Evolutionary conservation across 2,329 filamentous ascomycete genomes (phyloP).

Genomic region (Berkeleyomyces rouxiae): DNA sequence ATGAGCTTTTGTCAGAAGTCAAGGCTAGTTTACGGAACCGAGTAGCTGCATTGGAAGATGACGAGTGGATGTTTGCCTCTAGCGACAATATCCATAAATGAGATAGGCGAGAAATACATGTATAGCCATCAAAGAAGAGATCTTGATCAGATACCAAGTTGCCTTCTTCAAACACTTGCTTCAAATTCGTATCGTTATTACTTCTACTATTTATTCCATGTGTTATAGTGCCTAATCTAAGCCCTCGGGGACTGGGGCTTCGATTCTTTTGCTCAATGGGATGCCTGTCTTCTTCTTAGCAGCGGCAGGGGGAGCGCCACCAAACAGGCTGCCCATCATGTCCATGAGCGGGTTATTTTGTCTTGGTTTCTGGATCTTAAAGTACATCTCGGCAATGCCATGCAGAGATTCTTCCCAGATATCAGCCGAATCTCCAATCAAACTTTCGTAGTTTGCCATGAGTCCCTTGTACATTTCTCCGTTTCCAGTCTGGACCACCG

Average conservation of each 20-base stretch:
- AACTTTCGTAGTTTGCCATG: constrained; percentile 59
- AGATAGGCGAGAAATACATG: background rate
- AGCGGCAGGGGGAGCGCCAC: constrained; percentile 33
- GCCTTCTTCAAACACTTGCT: background rate
- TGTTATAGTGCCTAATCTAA: constrained; percentile 30
- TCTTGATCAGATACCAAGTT: background rate
- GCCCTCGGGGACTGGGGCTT: constrained; percentile 39
- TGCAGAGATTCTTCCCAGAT: constrained; percentile 67
- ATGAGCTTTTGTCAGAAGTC: constrained; percentile 54
- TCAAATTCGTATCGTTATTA: background rate
- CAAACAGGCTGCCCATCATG: constrained; percentile 95
- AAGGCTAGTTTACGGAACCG: constrained; percentile 55
- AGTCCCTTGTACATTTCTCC: constrained; percentile 71
- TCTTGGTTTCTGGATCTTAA: constrained; percentile 71
- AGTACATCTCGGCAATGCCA: constrained; percentile 91
- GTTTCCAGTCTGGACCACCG: constrained; percentile 65
- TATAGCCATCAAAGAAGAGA: background rate
- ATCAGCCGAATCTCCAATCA: constrained; percentile 58
- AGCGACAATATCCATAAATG: constrained; percentile 21
- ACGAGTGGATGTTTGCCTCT: constrained; percentile 83
- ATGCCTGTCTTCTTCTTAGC: constrained; percentile 21
- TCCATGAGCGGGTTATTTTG: constrained; percentile 89
- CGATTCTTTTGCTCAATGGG: constrained; percentile 28
- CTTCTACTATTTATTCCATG: background rate
- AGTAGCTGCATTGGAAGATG: constrained; percentile 57